phyloP scores from a whole-genome alignment of 179 eudicot genomes.

The Vitellaria paradoxa region DNA sequence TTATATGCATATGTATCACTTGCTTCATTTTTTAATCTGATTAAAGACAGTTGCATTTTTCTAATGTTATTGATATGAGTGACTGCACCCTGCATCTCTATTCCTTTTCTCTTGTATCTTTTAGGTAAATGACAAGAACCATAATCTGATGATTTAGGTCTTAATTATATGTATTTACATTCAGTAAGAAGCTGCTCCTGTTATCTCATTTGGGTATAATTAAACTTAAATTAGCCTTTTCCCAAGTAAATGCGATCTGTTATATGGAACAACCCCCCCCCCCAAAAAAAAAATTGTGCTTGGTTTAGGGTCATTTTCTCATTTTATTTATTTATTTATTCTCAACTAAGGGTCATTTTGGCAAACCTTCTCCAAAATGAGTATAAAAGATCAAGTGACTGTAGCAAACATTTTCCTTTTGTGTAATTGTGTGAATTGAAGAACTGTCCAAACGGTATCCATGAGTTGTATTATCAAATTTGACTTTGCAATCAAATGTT shows the following conservation, averaged over 20 bases:
- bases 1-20: not conserved
- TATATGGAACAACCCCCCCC: too few species aligned
- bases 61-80: not conserved
- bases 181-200: not conserved
- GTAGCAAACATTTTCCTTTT: not conserved
- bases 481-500: constrained; percentile 1
- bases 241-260: too few species aligned
- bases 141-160: not conserved
- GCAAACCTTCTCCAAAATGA: not conserved
- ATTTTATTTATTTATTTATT: too few species aligned
- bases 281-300: too few species aligned
- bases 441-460: not conserved
- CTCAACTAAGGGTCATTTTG: too few species aligned
- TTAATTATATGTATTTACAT: not conserved
- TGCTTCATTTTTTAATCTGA: too few species aligned
- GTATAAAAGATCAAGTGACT: not conserved
- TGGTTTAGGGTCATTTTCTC: too few species aligned
- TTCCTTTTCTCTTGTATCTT: not conserved
- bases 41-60: not conserved
- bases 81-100: not conserved
- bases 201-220: not conserved
- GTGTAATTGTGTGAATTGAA: not conserved
- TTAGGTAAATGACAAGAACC: not conserved
- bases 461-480: not conserved
- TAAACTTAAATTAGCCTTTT: too few species aligned